Conservation (phyloP, 192 early-diverging fungal species). For the Podochytrium sp. region DNA sequence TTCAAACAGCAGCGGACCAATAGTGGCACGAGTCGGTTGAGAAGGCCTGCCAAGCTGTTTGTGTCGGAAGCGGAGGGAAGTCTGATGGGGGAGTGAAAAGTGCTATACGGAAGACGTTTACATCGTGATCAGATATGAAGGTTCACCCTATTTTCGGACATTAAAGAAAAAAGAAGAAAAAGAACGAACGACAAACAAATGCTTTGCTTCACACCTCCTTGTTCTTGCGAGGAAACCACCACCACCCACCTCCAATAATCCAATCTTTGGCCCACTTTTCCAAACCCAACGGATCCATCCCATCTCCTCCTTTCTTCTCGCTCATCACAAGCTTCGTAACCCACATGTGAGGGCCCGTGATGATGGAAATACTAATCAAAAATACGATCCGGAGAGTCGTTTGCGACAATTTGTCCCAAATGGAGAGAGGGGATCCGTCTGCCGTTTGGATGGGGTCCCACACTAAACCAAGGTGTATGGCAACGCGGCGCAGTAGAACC, state of each 20-base stretch:
- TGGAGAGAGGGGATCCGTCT: not conserved
- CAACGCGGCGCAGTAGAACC: conserved; percentile 12
- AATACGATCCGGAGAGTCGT: conserved; percentile 30
- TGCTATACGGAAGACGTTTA: too few species aligned
- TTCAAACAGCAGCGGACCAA: too few species aligned
- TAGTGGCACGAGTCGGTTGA: too few species aligned
- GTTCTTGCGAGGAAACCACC: conserved; percentile 19
- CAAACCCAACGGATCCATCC: conserved; percentile 20
- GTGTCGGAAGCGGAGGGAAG: too few species aligned
- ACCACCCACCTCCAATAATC: conserved; percentile 32
- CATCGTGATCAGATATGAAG: too few species aligned
- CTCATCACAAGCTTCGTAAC: conserved; percentile 27
- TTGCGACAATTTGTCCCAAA: not conserved
- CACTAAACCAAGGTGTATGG: conserved; percentile 26
- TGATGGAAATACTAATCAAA: conserved; percentile 28
- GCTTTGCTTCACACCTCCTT: not conserved
- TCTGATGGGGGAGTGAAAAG: too few species aligned
- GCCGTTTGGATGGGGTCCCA: not conserved
- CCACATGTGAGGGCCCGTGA: conserved; percentile 44
- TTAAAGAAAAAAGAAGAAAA: too few species aligned
- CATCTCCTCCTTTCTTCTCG: not conserved
- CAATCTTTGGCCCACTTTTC: conserved; percentile 18
- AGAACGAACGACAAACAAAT: too few species aligned
- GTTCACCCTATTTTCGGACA: too few species aligned
- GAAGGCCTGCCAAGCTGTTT: too few species aligned